A percentile compares a stretch with the other conserved stretches of the same genome.
phyloP scores from a whole-genome alignment of 208 protist species.

The Acanthamoeba royreba region DNA sequence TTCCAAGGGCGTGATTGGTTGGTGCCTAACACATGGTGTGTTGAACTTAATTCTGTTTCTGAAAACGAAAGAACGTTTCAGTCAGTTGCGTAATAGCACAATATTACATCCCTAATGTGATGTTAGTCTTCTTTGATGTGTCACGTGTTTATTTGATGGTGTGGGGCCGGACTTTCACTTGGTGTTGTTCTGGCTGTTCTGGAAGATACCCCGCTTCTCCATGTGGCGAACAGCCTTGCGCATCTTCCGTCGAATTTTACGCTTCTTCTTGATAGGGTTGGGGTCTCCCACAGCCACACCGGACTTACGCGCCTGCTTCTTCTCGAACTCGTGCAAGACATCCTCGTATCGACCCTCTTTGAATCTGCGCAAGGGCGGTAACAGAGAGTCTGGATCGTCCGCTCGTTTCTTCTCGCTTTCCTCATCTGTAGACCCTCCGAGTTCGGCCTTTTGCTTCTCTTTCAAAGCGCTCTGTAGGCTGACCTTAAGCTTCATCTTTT shows the following conservation, averaged over 20 bases:
- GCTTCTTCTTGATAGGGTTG: neutral
- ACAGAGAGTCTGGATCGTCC: neutral
- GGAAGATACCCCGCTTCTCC: neutral
- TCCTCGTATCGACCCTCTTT: neutral
- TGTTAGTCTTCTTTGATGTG: too few species aligned
- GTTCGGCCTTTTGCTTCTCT: neutral
- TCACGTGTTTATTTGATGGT: too few species aligned
- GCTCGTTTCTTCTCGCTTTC: neutral
- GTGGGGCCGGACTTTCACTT: too few species aligned
- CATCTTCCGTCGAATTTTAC: neutral
- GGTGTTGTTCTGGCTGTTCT: too few species aligned
- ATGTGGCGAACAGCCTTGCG: neutral
- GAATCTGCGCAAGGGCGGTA: neutral
- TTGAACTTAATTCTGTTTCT: too few species aligned
- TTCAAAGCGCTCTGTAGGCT: neutral
- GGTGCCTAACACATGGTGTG: too few species aligned
- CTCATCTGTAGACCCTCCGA: neutral
- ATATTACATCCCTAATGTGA: too few species aligned
- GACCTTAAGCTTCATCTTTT: neutral
- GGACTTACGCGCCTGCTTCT: neutral
- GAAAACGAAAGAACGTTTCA: too few species aligned
- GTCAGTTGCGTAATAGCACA: too few species aligned
- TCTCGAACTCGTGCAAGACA: neutral
- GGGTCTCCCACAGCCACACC: neutral
- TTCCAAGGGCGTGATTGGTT: too few species aligned